Percentiles rank a stretch among this genome's conserved stretches.
Evolutionary conservation across 2,329 filamentous ascomycete genomes (phyloP).

Genomic region (Plectosphaerella cucumerina): DNA sequence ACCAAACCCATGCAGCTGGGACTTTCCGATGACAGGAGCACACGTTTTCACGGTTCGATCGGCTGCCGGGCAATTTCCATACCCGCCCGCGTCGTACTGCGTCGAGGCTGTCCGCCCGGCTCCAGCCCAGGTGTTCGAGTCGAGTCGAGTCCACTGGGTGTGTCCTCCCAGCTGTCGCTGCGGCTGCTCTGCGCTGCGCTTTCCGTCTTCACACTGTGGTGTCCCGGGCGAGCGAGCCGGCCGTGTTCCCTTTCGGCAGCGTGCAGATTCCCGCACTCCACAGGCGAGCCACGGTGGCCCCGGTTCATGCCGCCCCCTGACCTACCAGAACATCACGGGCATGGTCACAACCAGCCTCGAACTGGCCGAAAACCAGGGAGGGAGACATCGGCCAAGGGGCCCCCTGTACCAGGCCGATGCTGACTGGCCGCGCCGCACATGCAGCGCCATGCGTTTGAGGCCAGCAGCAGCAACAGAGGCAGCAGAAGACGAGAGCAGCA

Average conservation of each 20-base stretch:
- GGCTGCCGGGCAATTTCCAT: background rate
- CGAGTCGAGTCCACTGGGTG: too few species aligned
- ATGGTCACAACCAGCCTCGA: slow-evolving; percentile 1
- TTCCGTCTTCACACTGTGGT: background rate
- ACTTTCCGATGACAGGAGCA: too few species aligned
- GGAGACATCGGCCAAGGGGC: background rate
- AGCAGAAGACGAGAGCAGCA: too few species aligned
- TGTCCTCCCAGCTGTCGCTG: too few species aligned
- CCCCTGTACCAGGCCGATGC: background rate
- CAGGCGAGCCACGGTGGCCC: slow-evolving; percentile 4
- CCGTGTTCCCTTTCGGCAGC: slow-evolving; percentile 14
- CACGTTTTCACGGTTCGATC: background rate
- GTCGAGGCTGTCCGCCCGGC: background rate
- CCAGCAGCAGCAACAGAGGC: background rate
- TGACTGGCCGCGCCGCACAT: slow-evolving; percentile 1
- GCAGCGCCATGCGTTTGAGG: slow-evolving; percentile 13
- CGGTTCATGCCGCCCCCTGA: slow-evolving; percentile 11
- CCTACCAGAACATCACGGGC: slow-evolving; percentile 1
- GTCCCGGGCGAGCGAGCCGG: slow-evolving; percentile 3
- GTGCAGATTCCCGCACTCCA: slow-evolving; percentile 14
- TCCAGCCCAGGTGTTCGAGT: background rate
- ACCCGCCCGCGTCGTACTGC: background rate
- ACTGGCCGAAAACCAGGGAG: background rate
- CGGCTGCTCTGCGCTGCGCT: background rate
- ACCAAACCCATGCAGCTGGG: too few species aligned